phyloP scores from a whole-genome alignment of 2,329 filamentous ascomycete species.

The Sphaerulina vaccinii region DNA sequence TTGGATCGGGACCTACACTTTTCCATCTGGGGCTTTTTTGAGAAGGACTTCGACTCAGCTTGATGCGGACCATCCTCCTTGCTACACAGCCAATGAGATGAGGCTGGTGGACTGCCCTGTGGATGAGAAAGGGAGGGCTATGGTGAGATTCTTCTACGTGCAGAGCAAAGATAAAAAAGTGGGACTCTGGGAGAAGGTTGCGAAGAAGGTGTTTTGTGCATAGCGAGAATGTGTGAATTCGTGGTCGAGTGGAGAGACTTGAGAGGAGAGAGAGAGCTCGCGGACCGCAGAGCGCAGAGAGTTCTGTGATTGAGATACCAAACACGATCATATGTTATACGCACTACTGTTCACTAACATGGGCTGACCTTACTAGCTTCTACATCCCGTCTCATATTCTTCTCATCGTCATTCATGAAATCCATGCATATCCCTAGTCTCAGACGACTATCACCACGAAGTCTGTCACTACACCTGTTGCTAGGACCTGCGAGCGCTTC shows the following conservation, averaged over 20 bases:
- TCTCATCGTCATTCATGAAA: too few species aligned
- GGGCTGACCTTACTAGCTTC: too few species aligned
- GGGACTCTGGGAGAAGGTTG: not conserved
- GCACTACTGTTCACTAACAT: too few species aligned
- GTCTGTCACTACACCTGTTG: too few species aligned
- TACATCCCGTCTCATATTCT: too few species aligned
- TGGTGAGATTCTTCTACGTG: constrained; percentile 3
- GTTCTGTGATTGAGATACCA: too few species aligned
- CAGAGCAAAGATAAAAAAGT: not conserved
- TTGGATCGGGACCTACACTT: constrained; percentile 1
- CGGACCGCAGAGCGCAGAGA: too few species aligned
- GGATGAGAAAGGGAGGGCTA: not conserved
- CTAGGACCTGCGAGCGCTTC: too few species aligned
- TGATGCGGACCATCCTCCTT: not conserved
- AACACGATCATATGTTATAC: too few species aligned
- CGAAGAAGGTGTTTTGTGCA: constrained; percentile 1
- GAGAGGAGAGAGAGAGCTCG: not conserved
- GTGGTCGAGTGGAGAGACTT: not conserved
- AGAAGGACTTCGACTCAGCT: not conserved
- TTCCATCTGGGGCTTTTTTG: not conserved
- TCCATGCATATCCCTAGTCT: too few species aligned
- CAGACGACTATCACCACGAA: too few species aligned
- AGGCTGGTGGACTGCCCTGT: not conserved
- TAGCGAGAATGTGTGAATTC: not conserved
- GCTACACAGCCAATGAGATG: not conserved